These are phyloP conservation scores for Botrytis medusae DNA, from an alignment of 2,329 filamentous ascomycete species.

Conservation along the genomic window DNA sequence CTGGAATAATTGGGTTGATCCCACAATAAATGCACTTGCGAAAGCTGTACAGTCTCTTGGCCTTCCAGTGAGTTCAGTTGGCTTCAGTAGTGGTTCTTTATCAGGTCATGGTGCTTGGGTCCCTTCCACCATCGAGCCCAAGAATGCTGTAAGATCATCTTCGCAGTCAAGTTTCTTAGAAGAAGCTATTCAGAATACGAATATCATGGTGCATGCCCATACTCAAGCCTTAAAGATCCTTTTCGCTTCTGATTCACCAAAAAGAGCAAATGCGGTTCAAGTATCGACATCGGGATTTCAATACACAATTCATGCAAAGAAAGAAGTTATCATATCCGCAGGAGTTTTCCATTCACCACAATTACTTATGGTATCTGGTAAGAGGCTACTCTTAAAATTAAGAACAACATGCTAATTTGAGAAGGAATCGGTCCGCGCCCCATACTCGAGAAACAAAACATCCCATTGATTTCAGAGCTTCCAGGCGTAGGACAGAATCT, in stretches of 20 bases:
- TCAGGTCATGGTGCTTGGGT: slow-evolving; percentile 22
- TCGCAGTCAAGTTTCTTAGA: slow-evolving; percentile 19
- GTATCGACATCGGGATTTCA: slow-evolving; percentile 7
- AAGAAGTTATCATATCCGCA: slow-evolving; percentile 27
- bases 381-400: neutral
- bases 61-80: slow-evolving; percentile 21
- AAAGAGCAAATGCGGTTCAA: neutral
- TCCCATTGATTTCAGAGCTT: slow-evolving; percentile 47
- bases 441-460: slow-evolving; percentile 30
- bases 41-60: slow-evolving; percentile 26
- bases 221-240: slow-evolving; percentile 20
- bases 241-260: slow-evolving; percentile 4
- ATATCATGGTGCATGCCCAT: slow-evolving; percentile 10
- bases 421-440: neutral
- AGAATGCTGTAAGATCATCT: slow-evolving; percentile 25
- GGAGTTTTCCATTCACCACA: slow-evolving; percentile 12
- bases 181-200: slow-evolving; percentile 1
- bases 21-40: slow-evolving; percentile 22
- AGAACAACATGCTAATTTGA: neutral
- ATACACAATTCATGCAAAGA: slow-evolving; percentile 26
- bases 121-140: slow-evolving; percentile 25
- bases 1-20: slow-evolving; percentile 41
- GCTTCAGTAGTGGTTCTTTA: slow-evolving; percentile 31
- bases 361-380: slow-evolving; percentile 13
- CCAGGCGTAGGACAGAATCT: slow-evolving; percentile 53